phyloP scores from a whole-genome alignment of 345 rosid genomes.

The Microcos paniculata region DNA sequence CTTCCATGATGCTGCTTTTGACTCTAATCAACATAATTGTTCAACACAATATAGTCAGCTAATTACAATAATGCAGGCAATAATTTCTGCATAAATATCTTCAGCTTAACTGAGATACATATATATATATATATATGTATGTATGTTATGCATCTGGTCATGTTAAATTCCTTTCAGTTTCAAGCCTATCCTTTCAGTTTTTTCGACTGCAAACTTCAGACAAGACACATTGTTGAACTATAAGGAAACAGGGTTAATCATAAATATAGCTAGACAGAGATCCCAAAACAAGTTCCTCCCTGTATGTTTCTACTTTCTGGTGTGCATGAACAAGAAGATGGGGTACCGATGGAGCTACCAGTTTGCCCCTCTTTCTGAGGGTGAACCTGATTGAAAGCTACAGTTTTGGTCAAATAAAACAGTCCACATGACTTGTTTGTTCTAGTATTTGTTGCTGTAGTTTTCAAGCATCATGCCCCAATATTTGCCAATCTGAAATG shows the following conservation, averaged over 20 bases:
- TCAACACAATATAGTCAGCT: not conserved
- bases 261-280: not conserved
- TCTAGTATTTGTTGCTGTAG: not conserved
- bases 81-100: not conserved
- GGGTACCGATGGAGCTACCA: not conserved
- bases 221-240: not conserved
- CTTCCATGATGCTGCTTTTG: constrained; percentile 20
- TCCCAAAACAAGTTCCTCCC: not conserved
- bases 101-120: not conserved
- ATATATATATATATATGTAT: no score
- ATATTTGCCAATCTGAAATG: not conserved
- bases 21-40: constrained; percentile 17
- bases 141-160: no score
- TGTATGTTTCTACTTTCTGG: not conserved
- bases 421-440: constrained; percentile 21
- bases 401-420: constrained; percentile 18
- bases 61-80: not conserved
- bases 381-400: not conserved
- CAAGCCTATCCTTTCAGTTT: not conserved
- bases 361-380: not conserved
- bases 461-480: not conserved
- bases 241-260: not conserved
- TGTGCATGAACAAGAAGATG: constrained; percentile 3
- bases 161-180: not conserved
- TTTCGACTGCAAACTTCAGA: not conserved